Evolutionary conservation across 1,139 yeast genomes (phyloP), one percentile per base, ranked within the genome.

Genomic region (Meyerozyma guilliermondii): DNA sequence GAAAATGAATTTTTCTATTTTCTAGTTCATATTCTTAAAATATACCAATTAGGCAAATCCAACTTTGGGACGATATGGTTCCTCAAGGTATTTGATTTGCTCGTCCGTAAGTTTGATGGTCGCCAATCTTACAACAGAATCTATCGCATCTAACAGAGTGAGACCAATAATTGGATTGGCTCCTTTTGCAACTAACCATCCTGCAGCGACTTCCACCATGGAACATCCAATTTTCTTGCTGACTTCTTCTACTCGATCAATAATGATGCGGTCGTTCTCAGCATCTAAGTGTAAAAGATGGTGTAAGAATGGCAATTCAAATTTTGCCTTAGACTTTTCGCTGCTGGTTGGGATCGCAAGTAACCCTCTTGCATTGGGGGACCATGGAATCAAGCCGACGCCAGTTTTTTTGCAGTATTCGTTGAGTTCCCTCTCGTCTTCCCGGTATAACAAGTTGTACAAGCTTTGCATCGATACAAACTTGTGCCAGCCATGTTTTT

Each of bases 341-440:
- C 24, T 16, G 36, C 20, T 33, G 24, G 20, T 16, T 11, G 38
- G 38, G 13, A 22, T 27, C 8, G 80, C 66, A 35, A 76, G 61
- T 0, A 69, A 22, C 4, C 80, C 81, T 49, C 74, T 57, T 7
- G 76, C 78, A 47, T 67, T 58, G 13, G 81, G 80, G 8, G 76
- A 70, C 75, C 76, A 76, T 7, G 81, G 80, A 43, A 74, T 66
- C 30, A 76, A 42, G 0, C 78, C 80, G 27, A 76, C 77, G 9
- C 49, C 56, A 37, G 50, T 52, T 3, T 62, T 57, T 7, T 76
- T 59, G 53, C 81, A 76, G 59, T 63, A 80, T 23, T 76, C 79
- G 49, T 68, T 75, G 77, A 79, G 68, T 52, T 80, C 85, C 30
- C 76, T 60, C 54, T 80, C 86, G 43, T 80, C 84, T 53, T 80